A percentile compares a stretch with the other conserved stretches of the same genome.
These are phyloP conservation scores for Peronospora destructor DNA, from an alignment of 352 stramenopile genomes.

Conservation along the genomic window DNA sequence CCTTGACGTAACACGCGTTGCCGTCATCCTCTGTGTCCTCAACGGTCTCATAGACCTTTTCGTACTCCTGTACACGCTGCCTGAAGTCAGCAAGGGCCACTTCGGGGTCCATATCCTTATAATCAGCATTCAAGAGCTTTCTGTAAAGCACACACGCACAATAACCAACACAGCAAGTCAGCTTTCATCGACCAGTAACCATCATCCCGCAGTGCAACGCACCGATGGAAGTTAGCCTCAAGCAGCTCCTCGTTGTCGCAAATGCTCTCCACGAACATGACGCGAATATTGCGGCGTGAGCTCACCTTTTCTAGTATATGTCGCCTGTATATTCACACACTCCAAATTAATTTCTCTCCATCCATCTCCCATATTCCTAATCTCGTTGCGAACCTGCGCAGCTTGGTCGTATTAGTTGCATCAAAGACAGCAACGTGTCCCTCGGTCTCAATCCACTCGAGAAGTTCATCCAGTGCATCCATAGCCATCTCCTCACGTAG, in stretches of 20 bases:
- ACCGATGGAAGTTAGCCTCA: conserved; percentile 87
- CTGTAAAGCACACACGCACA: conserved; percentile 21
- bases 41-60: conserved; percentile 89
- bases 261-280: conserved; percentile 94
- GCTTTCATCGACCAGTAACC: neutral
- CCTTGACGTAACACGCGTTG: conserved; percentile 88
- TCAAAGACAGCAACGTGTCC: conserved; percentile 92
- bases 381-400: conserved; percentile 30
- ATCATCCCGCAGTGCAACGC: conserved; percentile 14
- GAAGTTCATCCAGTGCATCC: conserved; percentile 79
- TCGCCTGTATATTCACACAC: conserved; percentile 21
- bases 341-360: conserved; percentile 4
- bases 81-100: conserved; percentile 86
- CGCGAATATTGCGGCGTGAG: conserved; percentile 60
- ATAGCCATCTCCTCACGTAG: conserved; percentile 88
- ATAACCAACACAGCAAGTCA: conserved; percentile 20
- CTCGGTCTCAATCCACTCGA: conserved; percentile 87
- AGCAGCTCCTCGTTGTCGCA: conserved; percentile 91
- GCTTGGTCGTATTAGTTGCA: conserved; percentile 92
- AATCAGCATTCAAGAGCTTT: conserved; percentile 87
- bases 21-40: conserved; percentile 78
- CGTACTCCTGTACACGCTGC: conserved; percentile 87
- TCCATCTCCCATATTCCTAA: neutral
- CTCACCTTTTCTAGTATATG: conserved; percentile 60
- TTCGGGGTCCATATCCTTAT: conserved; percentile 74